Conservation (phyloP, 768 basidiomycete species). For the Phaffia tasmanica region DNA sequence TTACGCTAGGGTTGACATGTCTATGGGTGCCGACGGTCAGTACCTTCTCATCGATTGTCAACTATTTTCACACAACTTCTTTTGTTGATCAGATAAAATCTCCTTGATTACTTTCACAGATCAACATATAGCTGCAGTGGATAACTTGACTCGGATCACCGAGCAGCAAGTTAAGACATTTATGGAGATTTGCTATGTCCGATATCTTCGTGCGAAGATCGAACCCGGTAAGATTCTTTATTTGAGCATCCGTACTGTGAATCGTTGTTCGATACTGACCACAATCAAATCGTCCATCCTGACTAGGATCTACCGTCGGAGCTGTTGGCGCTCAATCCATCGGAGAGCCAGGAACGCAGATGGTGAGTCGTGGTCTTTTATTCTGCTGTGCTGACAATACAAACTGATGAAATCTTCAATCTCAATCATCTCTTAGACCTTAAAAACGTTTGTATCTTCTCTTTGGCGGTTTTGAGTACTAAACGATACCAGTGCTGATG, state of each 20-base stretch:
- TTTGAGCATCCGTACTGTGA: background rate
- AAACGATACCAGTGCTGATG: background rate
- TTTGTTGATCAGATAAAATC: background rate
- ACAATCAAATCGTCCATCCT: too few relatives aligned
- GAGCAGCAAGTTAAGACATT: conserved; percentile 65
- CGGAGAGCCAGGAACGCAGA: conserved; percentile 97
- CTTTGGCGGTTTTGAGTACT: background rate
- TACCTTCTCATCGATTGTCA: background rate
- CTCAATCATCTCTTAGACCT: background rate
- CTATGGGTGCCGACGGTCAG: conserved; percentile 62
- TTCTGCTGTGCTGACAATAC: conserved; percentile 49
- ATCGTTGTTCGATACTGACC: conserved; percentile 4
- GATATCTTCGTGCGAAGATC: conserved; percentile 89
- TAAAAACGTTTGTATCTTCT: conserved; percentile 10
- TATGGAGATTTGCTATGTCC: conserved; percentile 75
- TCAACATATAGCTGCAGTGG: conserved; percentile 60
- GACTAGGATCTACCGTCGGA: conserved; percentile 83
- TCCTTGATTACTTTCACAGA: conserved; percentile 24
- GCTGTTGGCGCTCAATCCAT: conserved; percentile 98
- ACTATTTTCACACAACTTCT: background rate
- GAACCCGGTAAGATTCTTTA: conserved; percentile 59
- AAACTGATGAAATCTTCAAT: conserved; percentile 45
- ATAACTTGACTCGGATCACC: conserved; percentile 84
- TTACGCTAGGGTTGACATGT: conserved; percentile 63
- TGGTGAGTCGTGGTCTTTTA: conserved; percentile 41